Evolutionary conservation across 495 filamentous ascomycete genomes (phyloP), one percentile per base, ranked within the genome.

Genomic region (Neurospora sp.): DNA sequence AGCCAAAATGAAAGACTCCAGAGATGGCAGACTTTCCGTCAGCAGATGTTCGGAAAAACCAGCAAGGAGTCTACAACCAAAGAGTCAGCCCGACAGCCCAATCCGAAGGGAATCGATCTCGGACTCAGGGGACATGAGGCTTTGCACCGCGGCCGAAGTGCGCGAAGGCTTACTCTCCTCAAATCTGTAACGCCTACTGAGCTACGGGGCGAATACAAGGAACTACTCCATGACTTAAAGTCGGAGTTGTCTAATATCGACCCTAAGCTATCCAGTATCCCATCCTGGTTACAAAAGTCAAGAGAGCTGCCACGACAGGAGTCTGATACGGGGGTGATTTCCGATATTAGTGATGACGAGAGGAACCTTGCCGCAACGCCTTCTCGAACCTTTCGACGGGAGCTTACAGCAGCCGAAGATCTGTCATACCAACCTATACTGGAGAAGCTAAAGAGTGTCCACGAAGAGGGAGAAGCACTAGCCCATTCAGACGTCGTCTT

Each of bases 1-100:
- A 79, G 85, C 6, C 92, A 96, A 75, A 86, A 86, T 42, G 82
- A 82, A 69, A 87, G 93, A 39, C 75, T 97, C 44, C 83, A 86
- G 70, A 88, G 85, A 78, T 96, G 93, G 94, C 86, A 90, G 75
- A 84, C 85, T n/a, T 93, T 92, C 74, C 87, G 88, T 37, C 84
- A 76, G 77, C 81, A 70, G 42, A 86, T 86, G 73, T 83, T 85
- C 73, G 80, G 81, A 9, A 76, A 78, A 70, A 38, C 75, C 37
- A 83, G 79, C 20, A 71, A 71, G 9, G 74, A 68, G 6, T 44
- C 76, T 68, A 16, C 75, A 12, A 37, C 38, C 18, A 71, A 73
- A 14, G 73, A 74, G 38, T 61, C 78, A 35, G 27, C 69, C 4
- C 78, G 77, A 39, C 73, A 75, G 39, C 71, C 71, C 1, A 81